These are phyloP conservation scores for Claviceps digitariae DNA, from an alignment of 2,329 filamentous ascomycete species.

Conservation along the genomic window DNA sequence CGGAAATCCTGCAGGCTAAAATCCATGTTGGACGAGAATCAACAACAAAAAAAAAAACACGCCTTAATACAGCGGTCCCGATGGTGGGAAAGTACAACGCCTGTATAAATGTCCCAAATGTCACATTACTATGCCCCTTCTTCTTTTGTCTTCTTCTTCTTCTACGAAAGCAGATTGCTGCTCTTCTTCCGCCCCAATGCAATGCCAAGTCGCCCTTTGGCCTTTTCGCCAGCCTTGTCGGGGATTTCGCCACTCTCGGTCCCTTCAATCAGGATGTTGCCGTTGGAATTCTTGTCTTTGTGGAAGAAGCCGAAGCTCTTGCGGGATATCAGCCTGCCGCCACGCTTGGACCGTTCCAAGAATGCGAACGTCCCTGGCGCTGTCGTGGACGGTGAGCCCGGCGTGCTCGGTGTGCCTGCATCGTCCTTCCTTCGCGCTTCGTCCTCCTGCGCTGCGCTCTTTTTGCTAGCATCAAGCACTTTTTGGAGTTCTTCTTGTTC, in stretches of 20 bases:
- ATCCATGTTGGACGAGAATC: background rate
- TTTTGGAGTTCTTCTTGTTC: slow-evolving; percentile 49
- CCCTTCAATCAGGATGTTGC: slow-evolving; percentile 6
- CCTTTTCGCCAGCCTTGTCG: slow-evolving; percentile 33
- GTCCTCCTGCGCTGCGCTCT: slow-evolving; percentile 41
- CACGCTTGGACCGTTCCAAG: slow-evolving; percentile 54
- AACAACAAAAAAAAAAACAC: background rate
- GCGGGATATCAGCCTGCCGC: slow-evolving; percentile 66
- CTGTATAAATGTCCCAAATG: slow-evolving; percentile 8
- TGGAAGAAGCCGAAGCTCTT: slow-evolving; percentile 58
- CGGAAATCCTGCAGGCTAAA: background rate
- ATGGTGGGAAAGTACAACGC: background rate
- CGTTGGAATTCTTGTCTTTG: slow-evolving; percentile 30
- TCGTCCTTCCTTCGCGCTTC: slow-evolving; percentile 25
- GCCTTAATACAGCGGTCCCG: too few species aligned
- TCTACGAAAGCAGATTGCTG: slow-evolving; percentile 25
- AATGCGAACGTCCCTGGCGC: slow-evolving; percentile 30
- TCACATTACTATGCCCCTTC: slow-evolving; percentile 4
- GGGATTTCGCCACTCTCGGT: slow-evolving; percentile 17
- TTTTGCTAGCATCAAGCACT: slow-evolving; percentile 53
- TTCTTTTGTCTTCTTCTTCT: background rate
- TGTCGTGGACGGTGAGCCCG: background rate
- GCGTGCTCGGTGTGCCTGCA: slow-evolving; percentile 1
- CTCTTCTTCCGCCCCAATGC: slow-evolving; percentile 60
- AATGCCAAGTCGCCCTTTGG: slow-evolving; percentile 54